Evolutionary conservation across 768 basidiomycete species (phyloP).

Genomic region (Hirschioporus abietinus): DNA sequence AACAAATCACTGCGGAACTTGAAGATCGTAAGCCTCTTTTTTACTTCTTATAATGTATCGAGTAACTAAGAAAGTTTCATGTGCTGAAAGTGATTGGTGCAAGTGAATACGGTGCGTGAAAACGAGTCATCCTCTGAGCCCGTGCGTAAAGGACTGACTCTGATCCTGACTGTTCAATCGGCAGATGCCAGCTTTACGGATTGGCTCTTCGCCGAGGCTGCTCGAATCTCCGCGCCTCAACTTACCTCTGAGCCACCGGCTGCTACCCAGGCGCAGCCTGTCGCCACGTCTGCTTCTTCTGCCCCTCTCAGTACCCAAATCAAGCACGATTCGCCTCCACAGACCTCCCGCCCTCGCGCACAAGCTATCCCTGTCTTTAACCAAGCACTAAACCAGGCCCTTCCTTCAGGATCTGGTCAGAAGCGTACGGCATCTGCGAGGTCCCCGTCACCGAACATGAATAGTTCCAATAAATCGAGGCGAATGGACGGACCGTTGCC

Average conservation of each 20-base stretch:
- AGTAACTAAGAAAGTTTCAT: not conserved
- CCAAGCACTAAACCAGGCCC: constrained; percentile 13
- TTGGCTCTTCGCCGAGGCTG: constrained; percentile 82
- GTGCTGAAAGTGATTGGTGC: constrained; percentile 3
- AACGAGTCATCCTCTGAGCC: not conserved
- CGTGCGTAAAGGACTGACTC: constrained; percentile 4
- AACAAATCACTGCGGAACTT: constrained; percentile 83
- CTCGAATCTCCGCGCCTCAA: constrained; percentile 54
- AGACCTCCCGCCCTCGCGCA: constrained; percentile 40
- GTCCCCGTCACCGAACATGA: constrained; percentile 18
- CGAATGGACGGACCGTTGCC: constrained; percentile 62
- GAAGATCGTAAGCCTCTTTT: constrained; percentile 58
- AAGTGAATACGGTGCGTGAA: constrained; percentile 8
- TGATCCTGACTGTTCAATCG: constrained; percentile 14
- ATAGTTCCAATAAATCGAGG: constrained; percentile 53
- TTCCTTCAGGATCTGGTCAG: constrained; percentile 17
- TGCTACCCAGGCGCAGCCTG: constrained; percentile 28
- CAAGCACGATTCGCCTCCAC: constrained; percentile 48
- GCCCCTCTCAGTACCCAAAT: constrained; percentile 51
- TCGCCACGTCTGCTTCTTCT: constrained; percentile 35
- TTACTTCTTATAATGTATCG: not conserved
- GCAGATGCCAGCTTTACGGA: constrained; percentile 79
- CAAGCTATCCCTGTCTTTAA: constrained; percentile 10
- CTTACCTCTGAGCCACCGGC: constrained; percentile 32
- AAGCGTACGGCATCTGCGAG: constrained; percentile 22